Evolutionary conservation across 1,284 basidiomycete genomes (phyloP).

Genomic region (Malassezia arunalokei): DNA sequence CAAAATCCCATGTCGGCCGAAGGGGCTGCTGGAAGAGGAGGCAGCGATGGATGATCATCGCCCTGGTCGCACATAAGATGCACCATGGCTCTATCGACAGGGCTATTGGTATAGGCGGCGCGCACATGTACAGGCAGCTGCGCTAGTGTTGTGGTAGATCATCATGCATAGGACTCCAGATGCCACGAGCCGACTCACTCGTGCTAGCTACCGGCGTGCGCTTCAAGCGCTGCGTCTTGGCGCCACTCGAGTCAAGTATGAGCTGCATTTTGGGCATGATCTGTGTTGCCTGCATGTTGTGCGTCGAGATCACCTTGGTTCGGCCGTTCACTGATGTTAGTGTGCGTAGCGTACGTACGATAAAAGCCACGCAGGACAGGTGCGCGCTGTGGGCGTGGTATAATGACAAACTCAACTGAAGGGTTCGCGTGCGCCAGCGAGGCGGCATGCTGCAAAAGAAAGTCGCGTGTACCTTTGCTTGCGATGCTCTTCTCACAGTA

Average conservation of each 20-base stretch:
- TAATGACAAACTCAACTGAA: constrained; percentile 18
- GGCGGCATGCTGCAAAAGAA: constrained; percentile 13
- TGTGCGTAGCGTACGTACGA: constrained; percentile 10
- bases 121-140: too few species aligned
- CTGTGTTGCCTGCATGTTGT: constrained; percentile 11
- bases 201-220: constrained; percentile 17
- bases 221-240: constrained; percentile 17
- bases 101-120: too few species aligned
- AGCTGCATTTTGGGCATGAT: constrained; percentile 16
- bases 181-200: constrained; percentile 20
- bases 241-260: constrained; percentile 19
- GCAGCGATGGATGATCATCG: too few species aligned
- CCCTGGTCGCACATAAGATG: too few species aligned
- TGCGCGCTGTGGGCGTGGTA: constrained; percentile 13
- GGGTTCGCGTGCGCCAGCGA: constrained; percentile 14
- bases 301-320: constrained; percentile 18
- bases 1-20: too few species aligned
- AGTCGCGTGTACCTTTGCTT: constrained; percentile 16
- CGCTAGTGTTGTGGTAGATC: constrained; percentile 7
- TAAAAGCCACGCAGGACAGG: constrained; percentile 19
- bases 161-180: constrained; percentile 23
- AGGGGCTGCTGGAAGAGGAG: too few species aligned
- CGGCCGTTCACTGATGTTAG: constrained; percentile 17
- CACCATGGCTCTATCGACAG: too few species aligned
- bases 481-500: constrained; percentile 16